Base-by-base conservation (phyloP, 768 basidiomycete genomes). In the Macrocybe gigantea region DNA sequence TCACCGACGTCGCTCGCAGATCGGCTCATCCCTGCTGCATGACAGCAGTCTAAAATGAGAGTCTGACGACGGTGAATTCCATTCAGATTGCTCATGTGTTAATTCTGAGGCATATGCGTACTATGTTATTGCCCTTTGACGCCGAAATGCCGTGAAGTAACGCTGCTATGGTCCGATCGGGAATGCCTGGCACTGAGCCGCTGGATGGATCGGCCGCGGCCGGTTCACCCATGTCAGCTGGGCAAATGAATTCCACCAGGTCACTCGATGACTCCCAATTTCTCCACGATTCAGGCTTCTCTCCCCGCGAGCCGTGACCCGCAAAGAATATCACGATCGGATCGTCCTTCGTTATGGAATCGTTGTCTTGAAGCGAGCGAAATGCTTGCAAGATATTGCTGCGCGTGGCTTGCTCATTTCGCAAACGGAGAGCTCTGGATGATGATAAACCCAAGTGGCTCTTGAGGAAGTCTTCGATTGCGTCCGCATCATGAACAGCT, bases 1-100 rank as follows among this genome's bases (percentile, higher is more conserved):
- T 83, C 79, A 13, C 80, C 67, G 15, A 85, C 78, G 4, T 22
- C 22, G 22, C 22, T 22, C 22, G 22, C 22, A 22, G 22, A 22
- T 22, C 22, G 22, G 22, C 22, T 22, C 22, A 22, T 22, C 22
- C 22, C 22, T 2, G 22, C 45, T 5, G 45, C 49, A 31, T 39
- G 32, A 29, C 50, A 48, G 22, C 53, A 53, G 29, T 53, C 53
- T 5, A 53, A 9, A 32, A 53, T 44, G 12, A 51, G 41, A 2
- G 53, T 53, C 53, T 53, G 4, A 4, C 2, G 4, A 22, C 2
- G 22, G 22, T 22, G 4, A 22, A 22, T 40, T 22, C 30, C 38
- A 1, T 10, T 11, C 31, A 11, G 12, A 38, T 6, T 15, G 45
- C 43, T 12, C n/a, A n/a, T 32, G 11, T 12, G 1, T 6, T 6